These are phyloP conservation scores for Termitomyces sp. DNA, from an alignment of 768 basidiomycete genomes.

Conservation along the genomic window DNA sequence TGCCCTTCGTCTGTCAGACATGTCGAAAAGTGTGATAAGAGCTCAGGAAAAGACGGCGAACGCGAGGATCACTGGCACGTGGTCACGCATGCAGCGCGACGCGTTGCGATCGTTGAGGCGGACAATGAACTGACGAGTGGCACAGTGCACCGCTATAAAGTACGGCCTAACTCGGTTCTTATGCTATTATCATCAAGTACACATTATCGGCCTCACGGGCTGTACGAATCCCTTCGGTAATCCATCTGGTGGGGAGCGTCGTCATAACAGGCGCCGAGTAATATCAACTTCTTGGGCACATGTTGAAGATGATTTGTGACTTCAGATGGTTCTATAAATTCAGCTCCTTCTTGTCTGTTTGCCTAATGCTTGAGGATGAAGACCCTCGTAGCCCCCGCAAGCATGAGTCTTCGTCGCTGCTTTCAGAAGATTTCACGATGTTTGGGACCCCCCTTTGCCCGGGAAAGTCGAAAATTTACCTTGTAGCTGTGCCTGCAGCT, in stretches of 20 bases:
- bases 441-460: background rate
- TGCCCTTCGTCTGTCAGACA: slow-evolving; percentile 67
- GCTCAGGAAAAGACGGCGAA: background rate
- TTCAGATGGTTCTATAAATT: background rate
- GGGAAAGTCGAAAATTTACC: background rate
- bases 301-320: background rate
- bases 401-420: background rate
- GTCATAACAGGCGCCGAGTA: background rate
- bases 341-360: background rate
- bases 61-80: slow-evolving; percentile 7
- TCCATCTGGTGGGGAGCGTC: background rate
- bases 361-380: background rate
- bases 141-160: background rate
- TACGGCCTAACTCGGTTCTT: background rate
- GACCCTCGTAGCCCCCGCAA: background rate
- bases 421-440: background rate
- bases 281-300: background rate
- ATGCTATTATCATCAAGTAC: background rate
- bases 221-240: background rate
- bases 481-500: background rate
- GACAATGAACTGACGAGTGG: background rate
- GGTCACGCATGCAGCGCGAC: background rate
- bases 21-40: slow-evolving; percentile 8
- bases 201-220: background rate
- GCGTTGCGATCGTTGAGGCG: background rate